These are phyloP conservation scores for Pichia sp. DNA, from an alignment of 1,139 yeast species.

Conservation along the genomic window DNA sequence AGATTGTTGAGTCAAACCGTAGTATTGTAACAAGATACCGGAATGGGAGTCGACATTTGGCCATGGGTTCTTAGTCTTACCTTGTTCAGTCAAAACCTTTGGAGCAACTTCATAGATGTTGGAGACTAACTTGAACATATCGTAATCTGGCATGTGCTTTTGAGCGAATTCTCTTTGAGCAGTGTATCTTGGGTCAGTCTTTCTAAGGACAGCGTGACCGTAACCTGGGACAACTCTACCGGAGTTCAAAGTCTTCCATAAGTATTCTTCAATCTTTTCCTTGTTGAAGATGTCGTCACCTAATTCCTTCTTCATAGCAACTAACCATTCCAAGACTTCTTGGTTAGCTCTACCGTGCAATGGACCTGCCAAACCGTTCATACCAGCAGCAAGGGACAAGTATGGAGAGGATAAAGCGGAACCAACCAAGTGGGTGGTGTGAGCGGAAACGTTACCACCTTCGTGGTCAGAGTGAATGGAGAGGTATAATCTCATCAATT, in stretches of 20 bases:
- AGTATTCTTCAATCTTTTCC: conserved; percentile 74
- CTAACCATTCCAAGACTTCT: conserved; percentile 92
- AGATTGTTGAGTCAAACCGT: conserved; percentile 90
- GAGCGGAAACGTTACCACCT: conserved; percentile 98
- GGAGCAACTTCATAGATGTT: conserved; percentile 95
- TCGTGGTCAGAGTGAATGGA: conserved; percentile 97
- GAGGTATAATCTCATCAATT: conserved; percentile 86
- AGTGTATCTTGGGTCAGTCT: conserved; percentile 95
- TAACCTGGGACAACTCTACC: conserved; percentile 98
- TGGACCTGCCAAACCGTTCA: conserved; percentile 97
- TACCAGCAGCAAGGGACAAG: conserved; percentile 89
- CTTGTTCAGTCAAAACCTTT: conserved; percentile 89
- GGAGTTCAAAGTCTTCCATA: conserved; percentile 85
- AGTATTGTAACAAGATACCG: conserved; percentile 94
- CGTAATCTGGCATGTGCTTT: conserved; percentile 96
- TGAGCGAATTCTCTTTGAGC: conserved; percentile 97
- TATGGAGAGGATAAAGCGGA: conserved; percentile 92
- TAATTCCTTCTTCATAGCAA: conserved; percentile 71
- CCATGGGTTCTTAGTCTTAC: conserved; percentile 99
- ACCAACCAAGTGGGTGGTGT: conserved; percentile 95
- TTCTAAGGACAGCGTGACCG: conserved; percentile 95
- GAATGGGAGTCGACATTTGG: conserved; percentile 98
- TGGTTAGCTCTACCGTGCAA: conserved; percentile 98
- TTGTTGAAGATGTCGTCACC: conserved; percentile 59
- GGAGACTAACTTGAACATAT: conserved; percentile 82